Conservation (phyloP, 805 yeast genomes). For the Ascoidea rubescens region DNA sequence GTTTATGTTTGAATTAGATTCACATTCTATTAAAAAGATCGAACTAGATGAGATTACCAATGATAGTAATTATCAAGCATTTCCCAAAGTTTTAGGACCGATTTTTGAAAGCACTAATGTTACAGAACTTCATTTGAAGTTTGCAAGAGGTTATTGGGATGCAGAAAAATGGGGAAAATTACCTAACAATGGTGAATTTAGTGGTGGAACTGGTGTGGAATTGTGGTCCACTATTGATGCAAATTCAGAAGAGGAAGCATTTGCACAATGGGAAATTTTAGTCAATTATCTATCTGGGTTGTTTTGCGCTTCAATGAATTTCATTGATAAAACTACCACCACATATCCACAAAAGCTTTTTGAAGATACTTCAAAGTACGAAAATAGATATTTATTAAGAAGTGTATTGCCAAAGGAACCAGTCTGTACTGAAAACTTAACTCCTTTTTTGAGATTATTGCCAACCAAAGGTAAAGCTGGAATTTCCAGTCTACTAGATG, state of each 20-base stretch:
- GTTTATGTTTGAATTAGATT: conserved; percentile 6
- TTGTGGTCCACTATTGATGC: conserved; percentile 80
- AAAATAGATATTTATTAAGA: conserved; percentile 43
- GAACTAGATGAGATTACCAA: conserved; percentile 5
- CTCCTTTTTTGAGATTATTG: conserved; percentile 79
- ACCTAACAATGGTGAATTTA: conserved; percentile 52
- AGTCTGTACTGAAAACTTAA: conserved; percentile 89
- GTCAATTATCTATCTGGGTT: conserved; percentile 75
- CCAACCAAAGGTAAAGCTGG: conserved; percentile 93
- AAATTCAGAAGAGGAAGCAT: conserved; percentile 34
- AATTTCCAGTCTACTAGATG: conserved; percentile 70
- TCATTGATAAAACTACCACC: conserved; percentile 68
- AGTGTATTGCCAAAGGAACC: conserved; percentile 94
- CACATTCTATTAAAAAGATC: conserved; percentile 4
- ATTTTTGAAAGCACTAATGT: conserved; percentile 52
- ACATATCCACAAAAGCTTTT: conserved; percentile 43
- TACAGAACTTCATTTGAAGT: conserved; percentile 68
- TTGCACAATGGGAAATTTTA: conserved; percentile 52
- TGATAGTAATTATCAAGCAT: conserved; percentile 36
- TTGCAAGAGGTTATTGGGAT: conserved; percentile 95
- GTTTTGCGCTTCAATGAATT: conserved; percentile 90
- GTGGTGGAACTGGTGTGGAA: conserved; percentile 96
- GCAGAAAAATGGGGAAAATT: conserved; percentile 73
- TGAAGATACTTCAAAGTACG: conserved; percentile 15
- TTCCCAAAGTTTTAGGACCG: conserved; percentile 76